phyloP scores from a whole-genome alignment of 2,329 filamentous ascomycete species.

The Diaporthe destruens region DNA sequence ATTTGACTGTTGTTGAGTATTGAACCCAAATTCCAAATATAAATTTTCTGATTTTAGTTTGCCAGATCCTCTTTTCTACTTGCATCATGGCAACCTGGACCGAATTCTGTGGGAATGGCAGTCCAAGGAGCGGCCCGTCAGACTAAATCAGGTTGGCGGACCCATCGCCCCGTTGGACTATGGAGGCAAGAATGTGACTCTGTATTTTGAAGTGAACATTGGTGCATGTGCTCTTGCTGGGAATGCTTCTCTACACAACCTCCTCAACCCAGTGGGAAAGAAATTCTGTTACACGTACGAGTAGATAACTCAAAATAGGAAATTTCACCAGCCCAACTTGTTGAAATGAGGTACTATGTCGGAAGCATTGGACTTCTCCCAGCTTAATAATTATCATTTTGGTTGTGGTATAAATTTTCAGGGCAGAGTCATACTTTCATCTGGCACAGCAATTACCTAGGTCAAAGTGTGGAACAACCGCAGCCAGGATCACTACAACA shows the following conservation, averaged over 20 bases:
- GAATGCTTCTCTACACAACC: not conserved
- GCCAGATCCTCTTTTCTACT: not conserved
- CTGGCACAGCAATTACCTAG: too few species aligned
- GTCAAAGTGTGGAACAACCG: too few species aligned
- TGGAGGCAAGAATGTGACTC: not conserved
- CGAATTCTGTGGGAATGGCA: slow-evolving; percentile 6
- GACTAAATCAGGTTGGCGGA: not conserved
- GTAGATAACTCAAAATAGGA: not conserved
- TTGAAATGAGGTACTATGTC: too few species aligned
- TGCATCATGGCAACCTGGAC: not conserved
- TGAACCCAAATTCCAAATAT: not conserved
- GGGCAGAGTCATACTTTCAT: too few species aligned
- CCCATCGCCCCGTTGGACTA: not conserved
- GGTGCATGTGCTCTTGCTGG: slow-evolving; percentile 12
- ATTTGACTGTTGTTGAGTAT: too few species aligned
- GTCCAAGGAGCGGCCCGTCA: not conserved
- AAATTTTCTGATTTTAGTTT: not conserved
- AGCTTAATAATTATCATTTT: too few species aligned
- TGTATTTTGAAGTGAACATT: not conserved
- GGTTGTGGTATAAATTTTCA: too few species aligned
- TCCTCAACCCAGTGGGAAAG: not conserved
- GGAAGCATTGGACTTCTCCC: too few species aligned
- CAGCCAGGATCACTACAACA: too few species aligned
- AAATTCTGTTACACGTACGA: not conserved
- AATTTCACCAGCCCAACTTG: too few species aligned